Evolutionary conservation across 1,284 basidiomycete species (phyloP), one percentile per base, ranked within the genome.

Genomic region (Porogramme epimiltina): DNA sequence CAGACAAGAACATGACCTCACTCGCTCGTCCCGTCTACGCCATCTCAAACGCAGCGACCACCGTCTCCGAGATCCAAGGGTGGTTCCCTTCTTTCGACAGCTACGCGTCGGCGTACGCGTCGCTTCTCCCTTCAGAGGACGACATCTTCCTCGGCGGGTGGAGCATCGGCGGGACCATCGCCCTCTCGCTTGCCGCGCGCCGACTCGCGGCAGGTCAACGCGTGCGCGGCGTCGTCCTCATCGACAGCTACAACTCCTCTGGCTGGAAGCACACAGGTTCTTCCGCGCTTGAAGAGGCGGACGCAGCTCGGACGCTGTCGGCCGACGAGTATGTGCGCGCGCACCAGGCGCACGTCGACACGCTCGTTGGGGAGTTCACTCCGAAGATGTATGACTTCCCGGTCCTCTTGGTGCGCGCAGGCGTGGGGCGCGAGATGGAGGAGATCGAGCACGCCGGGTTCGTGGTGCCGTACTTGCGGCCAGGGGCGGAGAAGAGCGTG

Each of bases 391-490:
- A 15, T 9, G 18, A 18, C 22, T n/a, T 45, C 22, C 44, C 44
- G 4, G 33, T 45, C 19, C 33, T 45, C 8, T 34, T 45, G n/a
- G 44, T 45, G 22, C 44, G 44, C 33, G 44, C 44, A 22, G 44
- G 44, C 18, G 33, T 23, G 18, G 34, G 44, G 33, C 28, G 28
- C 26, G 44, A 22, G 26, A 28, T 36, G 20, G 33, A 45, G 44
- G 44, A 36, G 22, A 45, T 45, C 34, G 44, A 37, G 44, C 8
- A 37, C 19, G 44, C 44, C 16, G 44, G 44, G 33, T 45, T 45
- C 33, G 22, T 24, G 9, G 44, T 45, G 44, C 44, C 44, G 31
- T 45, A 36, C 33, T 15, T 24, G 19, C 19, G 41, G 23, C 24
- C n/a, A n/a, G 15, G 24, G 18, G 41, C 41, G 41, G 41, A 28